Percentiles rank a stretch among this genome's conserved stretches.
These are phyloP conservation scores for Xylaria sp. DNA, from an alignment of 2,329 filamentous ascomycete genomes.

Conservation along the genomic window DNA sequence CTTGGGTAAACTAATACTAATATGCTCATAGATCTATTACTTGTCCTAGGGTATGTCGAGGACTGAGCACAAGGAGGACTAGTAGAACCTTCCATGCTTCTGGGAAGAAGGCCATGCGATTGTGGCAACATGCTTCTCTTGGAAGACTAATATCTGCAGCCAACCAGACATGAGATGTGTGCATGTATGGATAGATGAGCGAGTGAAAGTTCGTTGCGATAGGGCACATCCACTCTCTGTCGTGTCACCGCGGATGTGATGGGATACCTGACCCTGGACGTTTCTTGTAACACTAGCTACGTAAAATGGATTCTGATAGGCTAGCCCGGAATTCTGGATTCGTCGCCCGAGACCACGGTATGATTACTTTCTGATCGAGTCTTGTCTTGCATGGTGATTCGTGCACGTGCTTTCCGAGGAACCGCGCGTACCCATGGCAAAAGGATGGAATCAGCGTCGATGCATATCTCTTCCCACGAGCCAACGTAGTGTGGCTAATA, in stretches of 20 bases:
- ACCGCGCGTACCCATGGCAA: neutral
- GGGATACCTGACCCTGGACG: constrained; percentile 2
- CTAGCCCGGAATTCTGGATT: neutral
- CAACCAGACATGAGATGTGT: neutral
- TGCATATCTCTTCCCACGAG: neutral
- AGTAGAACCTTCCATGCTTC: neutral
- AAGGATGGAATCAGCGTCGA: neutral
- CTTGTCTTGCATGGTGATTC: neutral
- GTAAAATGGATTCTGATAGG: neutral
- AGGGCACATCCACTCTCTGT: constrained; percentile 10
- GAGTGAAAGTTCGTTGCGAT: constrained; percentile 12
- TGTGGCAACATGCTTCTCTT: neutral
- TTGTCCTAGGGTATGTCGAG: neutral
- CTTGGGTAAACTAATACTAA: neutral
- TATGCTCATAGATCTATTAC: neutral
- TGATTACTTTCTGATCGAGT: constrained; percentile 12
- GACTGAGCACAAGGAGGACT: neutral
- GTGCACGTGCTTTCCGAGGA: constrained; percentile 1
- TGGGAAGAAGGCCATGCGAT: constrained; percentile 6
- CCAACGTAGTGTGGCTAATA: constrained; percentile 7
- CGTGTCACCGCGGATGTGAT: constrained; percentile 18
- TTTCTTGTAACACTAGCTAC: constrained; percentile 2
- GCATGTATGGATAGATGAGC: neutral
- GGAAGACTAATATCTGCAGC: constrained; percentile 2
- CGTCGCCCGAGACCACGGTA: neutral